These are phyloP conservation scores for Amanita inopinata DNA, from an alignment of 768 basidiomycete genomes.

Conservation along the genomic window DNA sequence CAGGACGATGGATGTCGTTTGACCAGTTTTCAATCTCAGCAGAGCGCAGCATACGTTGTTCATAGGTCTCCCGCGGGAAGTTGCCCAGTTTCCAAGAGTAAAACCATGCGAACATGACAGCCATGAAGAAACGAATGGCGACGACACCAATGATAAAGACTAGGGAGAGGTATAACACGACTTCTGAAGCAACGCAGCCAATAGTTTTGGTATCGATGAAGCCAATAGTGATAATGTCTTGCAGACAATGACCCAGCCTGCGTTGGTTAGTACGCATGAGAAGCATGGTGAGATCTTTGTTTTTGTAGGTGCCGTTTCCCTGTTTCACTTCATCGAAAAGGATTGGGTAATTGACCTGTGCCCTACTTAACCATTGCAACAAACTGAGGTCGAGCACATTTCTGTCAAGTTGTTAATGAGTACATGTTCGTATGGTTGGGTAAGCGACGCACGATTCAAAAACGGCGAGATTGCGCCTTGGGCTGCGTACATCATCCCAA, in stretches of 20 bases:
- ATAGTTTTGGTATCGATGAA: conserved; percentile 92
- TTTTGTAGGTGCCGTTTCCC: conserved; percentile 63
- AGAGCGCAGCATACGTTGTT: conserved; percentile 82
- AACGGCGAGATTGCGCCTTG: conserved; percentile 78
- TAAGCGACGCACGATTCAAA: conserved; percentile 70
- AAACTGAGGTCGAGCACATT: conserved; percentile 82
- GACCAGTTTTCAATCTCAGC: conserved; percentile 95
- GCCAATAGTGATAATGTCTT: conserved; percentile 81
- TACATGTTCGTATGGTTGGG: not conserved
- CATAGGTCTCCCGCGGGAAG: conserved; percentile 88
- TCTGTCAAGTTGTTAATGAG: conserved; percentile 29
- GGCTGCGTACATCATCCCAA: conserved; percentile 74
- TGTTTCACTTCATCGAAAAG: conserved; percentile 73
- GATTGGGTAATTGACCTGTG: conserved; percentile 74
- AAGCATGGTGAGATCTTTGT: conserved; percentile 82
- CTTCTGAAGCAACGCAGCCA: conserved; percentile 91
- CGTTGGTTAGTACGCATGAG: conserved; percentile 65
- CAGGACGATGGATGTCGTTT: conserved; percentile 89
- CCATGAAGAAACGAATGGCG: conserved; percentile 90
- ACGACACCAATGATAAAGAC: conserved; percentile 98
- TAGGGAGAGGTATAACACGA: conserved; percentile 92
- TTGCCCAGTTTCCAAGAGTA: conserved; percentile 92
- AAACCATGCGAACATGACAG: conserved; percentile 97
- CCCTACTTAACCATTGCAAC: conserved; percentile 72
- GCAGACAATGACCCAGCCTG: conserved; percentile 67